A percentile compares a stretch with the other conserved stretches of the same genome.
Evolutionary conservation across 352 stramenopile genomes (phyloP).

Genomic region (Globisporangium paroecandrum): DNA sequence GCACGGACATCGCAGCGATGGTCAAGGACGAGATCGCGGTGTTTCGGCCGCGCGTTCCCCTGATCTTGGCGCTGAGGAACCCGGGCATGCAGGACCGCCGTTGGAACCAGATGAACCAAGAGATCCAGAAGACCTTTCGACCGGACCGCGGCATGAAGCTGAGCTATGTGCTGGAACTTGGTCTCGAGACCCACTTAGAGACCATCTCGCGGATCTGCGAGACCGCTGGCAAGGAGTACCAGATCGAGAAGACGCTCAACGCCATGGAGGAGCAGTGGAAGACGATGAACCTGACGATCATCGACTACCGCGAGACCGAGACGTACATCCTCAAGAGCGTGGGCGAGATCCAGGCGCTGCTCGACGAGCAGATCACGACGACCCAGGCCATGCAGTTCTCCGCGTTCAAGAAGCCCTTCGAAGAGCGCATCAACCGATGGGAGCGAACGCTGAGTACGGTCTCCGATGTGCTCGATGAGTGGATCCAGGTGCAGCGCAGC

Average conservation of each 20-base stretch:
- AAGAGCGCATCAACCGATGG: conserved; percentile 92
- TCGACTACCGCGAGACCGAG: conserved; percentile 90
- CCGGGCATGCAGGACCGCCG: conserved; percentile 92
- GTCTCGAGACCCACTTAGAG: conserved; percentile 85
- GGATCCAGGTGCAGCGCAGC: conserved; percentile 92
- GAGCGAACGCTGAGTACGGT: conserved; percentile 86
- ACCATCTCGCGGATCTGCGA: conserved; percentile 90
- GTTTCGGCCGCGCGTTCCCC: conserved; percentile 88
- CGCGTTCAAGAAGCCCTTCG: conserved; percentile 93
- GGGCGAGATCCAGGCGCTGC: conserved; percentile 91
- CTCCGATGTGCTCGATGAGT: conserved; percentile 93
- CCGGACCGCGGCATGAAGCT: conserved; percentile 83
- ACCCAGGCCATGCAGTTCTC: conserved; percentile 95
- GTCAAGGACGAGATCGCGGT: conserved; percentile 90
- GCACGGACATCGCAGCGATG: conserved; percentile 80
- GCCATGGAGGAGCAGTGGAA: conserved; percentile 92
- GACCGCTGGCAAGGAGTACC: conserved; percentile 92
- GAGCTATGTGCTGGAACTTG: conserved; percentile 80
- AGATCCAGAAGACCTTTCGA: conserved; percentile 82
- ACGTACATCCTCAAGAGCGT: conserved; percentile 93
- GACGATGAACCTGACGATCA: conserved; percentile 78
- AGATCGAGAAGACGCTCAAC: conserved; percentile 92
- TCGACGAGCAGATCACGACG: conserved; percentile 96
- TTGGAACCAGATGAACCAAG: conserved; percentile 89
- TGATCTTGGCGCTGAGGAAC: conserved; percentile 89